A percentile compares a stretch with the other conserved stretches of the same genome.
Evolutionary conservation across 1,284 basidiomycete species (phyloP).

Genomic region (Phylloboletellus chloephorus): DNA sequence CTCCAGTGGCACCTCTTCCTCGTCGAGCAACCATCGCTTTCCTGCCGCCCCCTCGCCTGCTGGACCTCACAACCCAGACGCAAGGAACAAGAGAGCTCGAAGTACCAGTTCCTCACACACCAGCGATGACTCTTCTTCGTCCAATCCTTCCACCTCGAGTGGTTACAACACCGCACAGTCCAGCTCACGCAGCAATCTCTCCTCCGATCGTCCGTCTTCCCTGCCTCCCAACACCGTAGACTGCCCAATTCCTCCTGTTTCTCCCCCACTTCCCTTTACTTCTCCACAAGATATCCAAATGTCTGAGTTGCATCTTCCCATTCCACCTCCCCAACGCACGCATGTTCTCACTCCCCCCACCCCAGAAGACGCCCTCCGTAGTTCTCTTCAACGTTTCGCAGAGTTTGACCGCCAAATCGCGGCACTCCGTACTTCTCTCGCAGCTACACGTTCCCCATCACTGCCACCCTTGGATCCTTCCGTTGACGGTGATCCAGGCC

Average conservation of each 20-base stretch:
- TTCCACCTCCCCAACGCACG: constrained; percentile 14
- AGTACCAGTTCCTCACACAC: constrained; percentile 31
- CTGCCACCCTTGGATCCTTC: constrained; percentile 31
- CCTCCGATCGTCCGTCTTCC: constrained; percentile 15
- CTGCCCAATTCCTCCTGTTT: constrained; percentile 14
- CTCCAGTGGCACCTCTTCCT: constrained; percentile 28
- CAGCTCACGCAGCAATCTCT: constrained; percentile 30
- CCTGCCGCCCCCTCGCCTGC: constrained; percentile 10
- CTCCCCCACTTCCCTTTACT: constrained; percentile 12
- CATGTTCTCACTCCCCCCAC: constrained; percentile 18
- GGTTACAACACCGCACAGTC: constrained; percentile 33
- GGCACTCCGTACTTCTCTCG: constrained; percentile 36
- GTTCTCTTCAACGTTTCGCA: constrained; percentile 48
- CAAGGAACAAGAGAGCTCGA: constrained; percentile 29
- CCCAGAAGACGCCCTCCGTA: constrained; percentile 37
- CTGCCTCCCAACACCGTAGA: constrained; percentile 12
- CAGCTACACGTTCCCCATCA: constrained; percentile 32
- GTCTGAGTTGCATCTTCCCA: constrained; percentile 36
- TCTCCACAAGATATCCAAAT: constrained; percentile 42
- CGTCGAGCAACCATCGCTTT: constrained; percentile 21
- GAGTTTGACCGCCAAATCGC: constrained; percentile 49
- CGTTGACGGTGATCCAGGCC: constrained; percentile 15
- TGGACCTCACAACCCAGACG: constrained; percentile 12
- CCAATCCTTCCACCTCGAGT: constrained; percentile 25
- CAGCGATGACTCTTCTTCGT: constrained; percentile 23